Percentiles rank a stretch among this genome's conserved stretches.
Conservation (phyloP, 2,329 filamentous ascomycete species). For the Metarhizium sp. region DNA sequence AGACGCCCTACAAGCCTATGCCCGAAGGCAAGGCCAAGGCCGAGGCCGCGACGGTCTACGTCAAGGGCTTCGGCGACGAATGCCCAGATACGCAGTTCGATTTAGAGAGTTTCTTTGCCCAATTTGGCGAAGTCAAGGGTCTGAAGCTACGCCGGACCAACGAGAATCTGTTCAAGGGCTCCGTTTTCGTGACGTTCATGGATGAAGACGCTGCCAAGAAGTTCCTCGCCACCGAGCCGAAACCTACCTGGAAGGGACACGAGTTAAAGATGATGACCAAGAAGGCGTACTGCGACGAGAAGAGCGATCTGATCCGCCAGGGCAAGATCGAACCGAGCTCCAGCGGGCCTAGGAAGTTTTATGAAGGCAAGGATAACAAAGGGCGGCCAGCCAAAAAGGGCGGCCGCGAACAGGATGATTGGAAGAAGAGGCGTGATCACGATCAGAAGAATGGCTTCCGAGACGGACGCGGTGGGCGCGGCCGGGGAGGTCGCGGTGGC, state of each 20-base stretch:
- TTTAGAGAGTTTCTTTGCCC: conserved; percentile 82
- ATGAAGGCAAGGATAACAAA: conserved; percentile 34
- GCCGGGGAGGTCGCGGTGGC: conserved; percentile 29
- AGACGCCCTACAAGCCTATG: conserved; percentile 54
- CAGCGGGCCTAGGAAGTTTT: conserved; percentile 34
- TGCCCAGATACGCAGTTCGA: conserved; percentile 81
- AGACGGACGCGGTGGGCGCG: conserved; percentile 34
- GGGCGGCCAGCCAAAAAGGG: conserved; percentile 16
- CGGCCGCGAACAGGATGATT: conserved; percentile 43
- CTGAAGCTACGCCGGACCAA: conserved; percentile 77
- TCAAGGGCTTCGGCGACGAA: conserved; percentile 88
- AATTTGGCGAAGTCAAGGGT: conserved; percentile 68
- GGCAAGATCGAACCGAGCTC: conserved; percentile 57
- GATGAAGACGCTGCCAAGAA: conserved; percentile 67
- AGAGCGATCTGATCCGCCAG: conserved; percentile 60
- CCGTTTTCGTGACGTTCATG: conserved; percentile 88
- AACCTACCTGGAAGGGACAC: conserved; percentile 75
- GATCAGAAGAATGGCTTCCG: conserved; percentile 53
- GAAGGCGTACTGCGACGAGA: conserved; percentile 74
- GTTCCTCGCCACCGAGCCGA: conserved; percentile 71
- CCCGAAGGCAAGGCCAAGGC: conserved; percentile 53
- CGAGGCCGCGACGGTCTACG: conserved; percentile 73
- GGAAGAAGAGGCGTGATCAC: conserved; percentile 54
- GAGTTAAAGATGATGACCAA: conserved; percentile 81
- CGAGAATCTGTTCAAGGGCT: conserved; percentile 81